Base-by-base conservation (phyloP, 2,329 filamentous ascomycete species). In the Acephala macrosclerotiorum region DNA sequence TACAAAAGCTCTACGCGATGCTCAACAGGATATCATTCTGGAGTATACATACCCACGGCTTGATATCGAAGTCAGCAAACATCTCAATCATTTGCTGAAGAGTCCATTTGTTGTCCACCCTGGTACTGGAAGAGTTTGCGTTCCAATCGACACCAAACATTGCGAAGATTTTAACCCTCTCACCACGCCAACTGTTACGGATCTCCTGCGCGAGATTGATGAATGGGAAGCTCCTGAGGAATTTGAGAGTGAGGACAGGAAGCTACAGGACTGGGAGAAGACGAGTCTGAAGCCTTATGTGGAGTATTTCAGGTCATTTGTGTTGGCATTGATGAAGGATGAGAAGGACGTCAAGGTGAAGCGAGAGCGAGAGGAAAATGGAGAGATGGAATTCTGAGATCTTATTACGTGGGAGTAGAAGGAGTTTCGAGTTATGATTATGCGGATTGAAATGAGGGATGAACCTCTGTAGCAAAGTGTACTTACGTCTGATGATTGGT, bases 11-110 rank as follows among this genome's bases (percentile, higher is more conserved):
- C 85, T 99, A 14, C 85, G 91, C 9, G 93, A 97, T 74, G 93
- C 94, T 25, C 98, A 97, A 80, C 94, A 97, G 78, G 96, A 98
- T 76, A 92, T 99, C 68, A 90, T 98, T 3, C 87, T 99, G 35
- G 96, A 99, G 80, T 98, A 99, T 80, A 97, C 96, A 7, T 99
- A 99, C 79, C 96, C 96, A 2, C 91, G 96, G 45, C 91, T 99
- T 62, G 96, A 99, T 83, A 94, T 96, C 68, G 94, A 97, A 79
- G 96, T 99, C 77, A 96, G 92, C 76, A 98, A 98, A 84, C 97
- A 97, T 78, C 88, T 97, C 64, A 98, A 97, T 81, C 96, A 99
- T 85, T 88, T 99, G 85, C 89, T 99, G 73, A 99, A 99, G 78
- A 94, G 91, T 68, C 96, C 96, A 0, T 99, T 99, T 75, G 95